These are phyloP conservation scores for Galium porrigens DNA, from an alignment of 305 asterid genomes.

Conservation along the genomic window DNA sequence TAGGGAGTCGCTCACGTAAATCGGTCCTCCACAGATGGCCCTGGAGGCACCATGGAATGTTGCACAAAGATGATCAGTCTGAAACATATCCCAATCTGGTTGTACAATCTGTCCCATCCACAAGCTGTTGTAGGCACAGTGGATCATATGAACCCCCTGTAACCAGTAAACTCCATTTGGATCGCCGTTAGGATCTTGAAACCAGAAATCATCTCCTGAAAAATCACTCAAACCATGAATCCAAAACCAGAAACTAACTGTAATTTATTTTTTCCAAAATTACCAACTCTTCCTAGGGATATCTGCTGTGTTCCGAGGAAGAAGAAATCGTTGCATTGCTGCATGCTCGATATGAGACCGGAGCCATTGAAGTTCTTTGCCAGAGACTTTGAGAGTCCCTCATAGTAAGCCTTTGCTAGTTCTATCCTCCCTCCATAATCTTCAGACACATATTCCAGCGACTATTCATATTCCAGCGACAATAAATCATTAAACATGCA, in stretches of 20 bases:
- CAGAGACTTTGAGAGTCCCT: constrained; percentile 52
- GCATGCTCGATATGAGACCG: constrained; percentile 61
- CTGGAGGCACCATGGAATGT: constrained; percentile 71
- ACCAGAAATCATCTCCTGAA: constrained; percentile 79
- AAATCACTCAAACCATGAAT: too few relatives aligned
- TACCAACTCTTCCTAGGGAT: constrained; percentile 83
- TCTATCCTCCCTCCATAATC: constrained; percentile 66
- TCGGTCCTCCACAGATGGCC: constrained; percentile 75
- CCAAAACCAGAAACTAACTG: too few relatives aligned
- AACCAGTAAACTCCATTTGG: constrained; percentile 78
- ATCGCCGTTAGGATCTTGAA: constrained; percentile 75
- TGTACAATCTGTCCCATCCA: constrained; percentile 82
- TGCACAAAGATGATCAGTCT: constrained; percentile 56
- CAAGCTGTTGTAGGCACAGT: constrained; percentile 76
- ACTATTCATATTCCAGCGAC: constrained; percentile 16
- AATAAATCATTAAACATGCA: too few relatives aligned
- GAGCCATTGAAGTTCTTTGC: constrained; percentile 55
- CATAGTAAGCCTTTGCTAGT: constrained; percentile 61
- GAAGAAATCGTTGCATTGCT: constrained; percentile 65
- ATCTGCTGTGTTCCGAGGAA: constrained; percentile 66
- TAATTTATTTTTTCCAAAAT: neutral
- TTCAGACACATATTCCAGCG: constrained; percentile 50
- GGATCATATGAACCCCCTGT: constrained; percentile 87
- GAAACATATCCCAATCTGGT: constrained; percentile 91
- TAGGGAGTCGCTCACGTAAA: constrained; percentile 68